Evolutionary conservation across 116 monocot genomes (phyloP), one percentile per base, ranked within the genome.

Genomic region (Zostera marina): DNA sequence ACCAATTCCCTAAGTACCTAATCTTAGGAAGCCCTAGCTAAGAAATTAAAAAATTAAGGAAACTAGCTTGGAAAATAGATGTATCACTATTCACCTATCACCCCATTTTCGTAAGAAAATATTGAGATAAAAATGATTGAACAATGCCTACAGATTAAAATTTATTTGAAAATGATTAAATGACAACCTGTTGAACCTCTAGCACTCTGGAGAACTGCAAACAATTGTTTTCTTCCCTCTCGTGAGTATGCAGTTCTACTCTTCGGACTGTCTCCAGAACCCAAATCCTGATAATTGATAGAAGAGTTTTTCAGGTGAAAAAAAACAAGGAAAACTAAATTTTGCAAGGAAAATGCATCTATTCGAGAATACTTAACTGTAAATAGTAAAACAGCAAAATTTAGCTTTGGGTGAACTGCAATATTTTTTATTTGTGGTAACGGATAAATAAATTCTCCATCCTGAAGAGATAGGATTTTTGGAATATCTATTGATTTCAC

Each of bases 141-240:
- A 56, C 15, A 9, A 5, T 40, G 56, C 3, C 25, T 9, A n/a
- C n/a, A 14, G 11, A 8, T 14, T 56, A 56, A 15, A 7, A 15
- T 51, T 8, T 14, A n/a, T n/a, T 16, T 15, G 17, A 61, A 52
- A 67, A 57, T 49, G 56, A 21, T 68, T 59, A 52, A 67, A 57
- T 49, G 56, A 21, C 69, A 56, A 90, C 98, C 86, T 56, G 90
- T 81, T 42, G 98, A 90, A 69, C 98, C 98, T 62, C 83, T 80
- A 41, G 98, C 98, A 78, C 80, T 78, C 76, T 98, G 90, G 11
- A 98, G 90, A 73, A 98, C 83, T 9, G 98, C 69, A 76, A 98
- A 98, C 5, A 98, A 76, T 59, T 98, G 86, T 61, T 83, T 98
- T 47, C 98, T 80, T 65, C 90, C 90, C 53, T 98, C 98, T 61